Evolutionary conservation across 164 flowering plant species (phyloP), one percentile per base, ranked within the genome.

Genomic region (Hamamelis virginiana): DNA sequence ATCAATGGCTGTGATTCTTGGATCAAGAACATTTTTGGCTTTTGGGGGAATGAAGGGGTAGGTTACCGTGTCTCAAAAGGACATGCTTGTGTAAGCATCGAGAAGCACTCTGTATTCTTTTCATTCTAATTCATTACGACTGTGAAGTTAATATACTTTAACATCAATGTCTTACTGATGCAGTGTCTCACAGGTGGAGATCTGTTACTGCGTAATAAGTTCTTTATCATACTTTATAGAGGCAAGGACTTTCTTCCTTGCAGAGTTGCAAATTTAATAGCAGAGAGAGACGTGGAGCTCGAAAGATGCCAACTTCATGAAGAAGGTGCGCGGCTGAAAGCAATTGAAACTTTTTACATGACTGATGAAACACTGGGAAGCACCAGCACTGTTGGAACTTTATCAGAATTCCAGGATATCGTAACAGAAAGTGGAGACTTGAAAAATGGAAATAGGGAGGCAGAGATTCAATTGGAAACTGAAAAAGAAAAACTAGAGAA

Each of bases 151-250:
- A 64, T 64, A 33, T 46, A 25, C 55, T 25, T 27, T 26, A 27
- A 12, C 67, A 22, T 27, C 41, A 15, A 44, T 64, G n/a, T 71
- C 23, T 74, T 62, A 55, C 41, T 70, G 52, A 47, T 87, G 88
- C 96, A 94, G 98, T 51, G 19, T 73, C 92, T 95, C 62, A 95
- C 98, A 16, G 97, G 97, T 56, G 98, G 97, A 73, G 85, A 85
- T 60, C 79, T 95, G 60, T 56, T 95, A 66, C 75, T 95, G 68
- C 91, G 94, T 26, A 91, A 95, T 71, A 95, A 92, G 78, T 92
- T 78, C 75, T 78, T 73, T 21, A 86, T 95, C 56, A 84, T 92
- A 78, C 80, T 92, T 52, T 92, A 83, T 74, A 83, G 98, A 79
- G 98, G 98, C 65, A 92, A 95, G 68, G 97, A 95, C 78, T 92